Percentiles rank a stretch among this genome's conserved stretches.
Evolutionary conservation across 805 yeast genomes (phyloP).

Genomic region (Monosporozyma solicola): DNA sequence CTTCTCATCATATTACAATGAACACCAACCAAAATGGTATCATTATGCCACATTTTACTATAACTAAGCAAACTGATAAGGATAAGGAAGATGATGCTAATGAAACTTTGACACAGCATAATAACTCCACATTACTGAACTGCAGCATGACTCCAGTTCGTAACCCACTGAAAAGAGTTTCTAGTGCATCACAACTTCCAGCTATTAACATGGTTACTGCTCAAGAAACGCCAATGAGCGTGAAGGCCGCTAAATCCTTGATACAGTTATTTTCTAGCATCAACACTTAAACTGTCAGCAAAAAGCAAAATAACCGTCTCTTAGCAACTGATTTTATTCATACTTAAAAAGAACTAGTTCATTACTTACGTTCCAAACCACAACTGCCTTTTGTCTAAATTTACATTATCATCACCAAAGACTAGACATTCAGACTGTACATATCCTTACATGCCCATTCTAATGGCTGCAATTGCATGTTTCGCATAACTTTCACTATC

Average conservation of each 20-base stretch:
- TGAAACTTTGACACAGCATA: slow-evolving; percentile 1
- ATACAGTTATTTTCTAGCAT: slow-evolving; percentile 25
- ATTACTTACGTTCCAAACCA: background rate
- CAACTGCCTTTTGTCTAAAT: background rate
- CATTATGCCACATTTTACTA: background rate
- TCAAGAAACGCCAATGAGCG: slow-evolving; percentile 27
- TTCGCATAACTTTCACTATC: background rate
- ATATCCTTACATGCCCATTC: background rate
- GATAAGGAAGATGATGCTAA: background rate
- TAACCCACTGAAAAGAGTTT: background rate
- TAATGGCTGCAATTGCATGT: background rate
- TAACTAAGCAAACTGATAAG: background rate
- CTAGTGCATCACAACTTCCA: slow-evolving; percentile 2
- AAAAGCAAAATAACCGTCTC: too few species aligned
- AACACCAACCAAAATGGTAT: background rate
- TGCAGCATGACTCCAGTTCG: slow-evolving; percentile 11
- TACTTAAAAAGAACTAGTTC: background rate
- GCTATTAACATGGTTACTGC: background rate
- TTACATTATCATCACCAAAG: background rate
- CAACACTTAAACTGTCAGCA: background rate
- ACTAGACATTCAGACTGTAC: background rate
- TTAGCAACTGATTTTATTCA: too few species aligned
- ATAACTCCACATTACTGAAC: background rate
- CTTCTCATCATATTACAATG: background rate
- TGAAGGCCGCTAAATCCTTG: slow-evolving; percentile 30